Evolutionary conservation across 1,284 basidiomycete species (phyloP).

Genomic region (Cryptococcus sp.): DNA sequence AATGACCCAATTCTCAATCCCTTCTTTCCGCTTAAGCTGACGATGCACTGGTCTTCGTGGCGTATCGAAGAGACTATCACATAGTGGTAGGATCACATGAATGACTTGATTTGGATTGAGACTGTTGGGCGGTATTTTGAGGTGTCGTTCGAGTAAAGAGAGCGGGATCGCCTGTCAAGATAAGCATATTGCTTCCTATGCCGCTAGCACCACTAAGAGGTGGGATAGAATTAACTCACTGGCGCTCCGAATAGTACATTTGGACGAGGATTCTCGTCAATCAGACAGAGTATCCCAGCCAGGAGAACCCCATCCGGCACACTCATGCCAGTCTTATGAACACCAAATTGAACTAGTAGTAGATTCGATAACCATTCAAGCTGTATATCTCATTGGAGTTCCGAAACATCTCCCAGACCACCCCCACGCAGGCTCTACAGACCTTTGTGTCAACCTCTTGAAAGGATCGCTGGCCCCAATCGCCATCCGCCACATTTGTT

Average conservation of each 20-base stretch:
- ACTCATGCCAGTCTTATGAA: neutral
- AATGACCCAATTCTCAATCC: neutral
- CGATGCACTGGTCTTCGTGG: neutral
- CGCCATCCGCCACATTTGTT: no score
- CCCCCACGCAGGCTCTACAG: no score
- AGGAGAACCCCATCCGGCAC: conserved; percentile 15
- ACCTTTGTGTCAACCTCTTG: no score
- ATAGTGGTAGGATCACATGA: neutral
- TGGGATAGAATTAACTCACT: conserved; percentile 10
- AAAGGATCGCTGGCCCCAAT: no score
- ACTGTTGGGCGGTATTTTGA: neutral
- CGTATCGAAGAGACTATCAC: neutral
- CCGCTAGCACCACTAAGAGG: no score
- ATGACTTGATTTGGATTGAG: neutral
- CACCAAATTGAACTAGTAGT: no score
- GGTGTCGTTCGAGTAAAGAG: neutral
- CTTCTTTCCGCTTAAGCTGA: neutral
- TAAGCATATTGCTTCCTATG: neutral
- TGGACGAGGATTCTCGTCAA: conserved; percentile 16
- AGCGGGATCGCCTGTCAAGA: neutral
- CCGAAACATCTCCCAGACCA: no score
- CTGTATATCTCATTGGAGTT: no score
- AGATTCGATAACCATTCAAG: no score
- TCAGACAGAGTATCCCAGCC: conserved; percentile 12
- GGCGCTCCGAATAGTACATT: conserved; percentile 24